Evolutionary conservation across 768 basidiomycete genomes (phyloP).

Genomic region (Saitozyma podzolica): DNA sequence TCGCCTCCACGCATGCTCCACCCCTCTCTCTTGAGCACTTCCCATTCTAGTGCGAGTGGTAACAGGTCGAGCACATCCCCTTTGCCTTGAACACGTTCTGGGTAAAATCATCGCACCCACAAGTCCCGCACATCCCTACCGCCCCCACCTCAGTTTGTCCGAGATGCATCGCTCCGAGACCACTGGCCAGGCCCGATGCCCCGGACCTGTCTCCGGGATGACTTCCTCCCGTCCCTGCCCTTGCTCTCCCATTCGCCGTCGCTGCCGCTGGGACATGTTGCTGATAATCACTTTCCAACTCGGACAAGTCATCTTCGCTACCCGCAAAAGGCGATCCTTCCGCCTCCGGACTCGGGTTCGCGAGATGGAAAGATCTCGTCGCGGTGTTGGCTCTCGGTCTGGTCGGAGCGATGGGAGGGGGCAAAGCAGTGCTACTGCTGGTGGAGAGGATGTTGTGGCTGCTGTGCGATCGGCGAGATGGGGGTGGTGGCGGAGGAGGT

Average conservation of each 20-base stretch:
- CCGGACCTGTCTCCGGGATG: background rate
- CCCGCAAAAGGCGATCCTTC: constrained; percentile 42
- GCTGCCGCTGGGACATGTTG: background rate
- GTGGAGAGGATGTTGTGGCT: constrained; percentile 22
- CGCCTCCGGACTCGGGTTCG: constrained; percentile 23
- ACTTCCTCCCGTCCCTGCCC: constrained; percentile 5
- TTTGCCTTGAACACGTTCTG: constrained; percentile 68
- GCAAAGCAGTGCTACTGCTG: constrained; percentile 10
- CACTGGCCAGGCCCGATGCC: constrained; percentile 27
- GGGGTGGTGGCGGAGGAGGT: constrained; percentile 68
- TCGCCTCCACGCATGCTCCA: background rate
- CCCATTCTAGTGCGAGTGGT: constrained; percentile 52
- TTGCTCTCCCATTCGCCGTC: background rate
- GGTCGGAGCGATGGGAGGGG: constrained; percentile 24
- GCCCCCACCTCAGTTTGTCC: constrained; percentile 54
- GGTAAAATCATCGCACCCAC: constrained; percentile 61
- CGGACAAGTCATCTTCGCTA: constrained; percentile 33
- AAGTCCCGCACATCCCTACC: constrained; percentile 28
- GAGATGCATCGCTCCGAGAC: constrained; percentile 27
- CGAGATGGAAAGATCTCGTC: constrained; percentile 1
- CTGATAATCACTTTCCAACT: constrained; percentile 18
- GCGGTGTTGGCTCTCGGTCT: background rate
- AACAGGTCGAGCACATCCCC: constrained; percentile 69
- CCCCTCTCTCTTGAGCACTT: background rate
- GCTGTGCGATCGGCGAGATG: constrained; percentile 54